Evolutionary conservation across 2,329 filamentous ascomycete species (phyloP), one percentile per base, ranked within the genome.

Genomic region (Monosporascus sp.): DNA sequence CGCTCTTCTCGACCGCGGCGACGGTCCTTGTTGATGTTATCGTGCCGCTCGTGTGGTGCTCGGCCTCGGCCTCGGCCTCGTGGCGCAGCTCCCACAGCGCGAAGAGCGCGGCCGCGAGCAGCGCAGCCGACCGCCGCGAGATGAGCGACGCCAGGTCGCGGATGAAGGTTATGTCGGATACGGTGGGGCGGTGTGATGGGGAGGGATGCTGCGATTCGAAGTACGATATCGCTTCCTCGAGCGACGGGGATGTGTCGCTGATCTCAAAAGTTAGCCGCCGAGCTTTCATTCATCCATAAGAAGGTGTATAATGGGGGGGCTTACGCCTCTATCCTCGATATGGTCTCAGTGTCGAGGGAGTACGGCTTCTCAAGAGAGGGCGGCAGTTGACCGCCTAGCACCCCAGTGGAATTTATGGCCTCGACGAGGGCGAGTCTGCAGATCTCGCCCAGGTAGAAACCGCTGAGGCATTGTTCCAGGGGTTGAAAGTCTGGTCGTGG

Each of bases 381-480:
- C 11, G 84, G 83, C 9, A 85, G 67, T 5, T 80, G 65, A 9
- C 83, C 83, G 1, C 80, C 81, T 47, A 86, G 75, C 0, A 85
- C 59, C 0, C 77, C 81, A 0, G 78, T 75, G 0, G 73, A 75
- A 52, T 77, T 69, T 48, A 86, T 77, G 0, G 82, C 83, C 56
- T 87, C 84, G 22, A 85, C 57, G 44, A 86, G 70, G 0, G 78
- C 76, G 14, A 83, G 67, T 19, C 85, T 76, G 59, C 77, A 81
- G 47, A 88, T 78, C 67, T 88, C 85, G 48, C 85, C 85, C 2
- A 88, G 70, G 63, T 88, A 88, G 62, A 80, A 83, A 37, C 85
- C 85, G 60, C 82, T 82, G 43, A 86, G 79, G 57, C 87, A 72
- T 48, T 69, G 65, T 53, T 71, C 61, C 31, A 74, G 60, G 19